Evolutionary conservation across 306 rosid genomes (phyloP).

Genomic region (Fragaria iinumae): DNA sequence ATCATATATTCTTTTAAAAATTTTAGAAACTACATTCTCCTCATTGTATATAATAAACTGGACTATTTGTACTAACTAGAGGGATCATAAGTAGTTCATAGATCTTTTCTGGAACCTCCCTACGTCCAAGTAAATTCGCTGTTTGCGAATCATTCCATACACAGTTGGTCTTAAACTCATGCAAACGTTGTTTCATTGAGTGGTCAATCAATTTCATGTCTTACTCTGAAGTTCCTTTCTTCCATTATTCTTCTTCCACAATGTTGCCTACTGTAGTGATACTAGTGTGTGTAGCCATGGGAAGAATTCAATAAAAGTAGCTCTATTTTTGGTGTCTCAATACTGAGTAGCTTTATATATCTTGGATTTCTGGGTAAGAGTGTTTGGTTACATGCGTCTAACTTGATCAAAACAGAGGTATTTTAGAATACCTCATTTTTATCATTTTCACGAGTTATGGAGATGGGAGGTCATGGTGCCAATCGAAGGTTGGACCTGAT

Average conservation of each 20-base stretch:
- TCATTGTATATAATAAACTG: constrained; percentile 1
- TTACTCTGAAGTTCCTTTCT: background rate
- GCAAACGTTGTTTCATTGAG: background rate
- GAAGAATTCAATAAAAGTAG: background rate
- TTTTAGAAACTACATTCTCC: background rate
- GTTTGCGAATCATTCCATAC: background rate
- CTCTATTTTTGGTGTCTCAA: background rate
- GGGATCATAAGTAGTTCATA: background rate
- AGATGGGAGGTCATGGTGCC: background rate
- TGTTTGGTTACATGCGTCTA: background rate
- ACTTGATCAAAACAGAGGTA: constrained; percentile 1
- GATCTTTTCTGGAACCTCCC: background rate
- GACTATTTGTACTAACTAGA: background rate
- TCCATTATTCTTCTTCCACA: background rate
- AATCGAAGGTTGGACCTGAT: background rate
- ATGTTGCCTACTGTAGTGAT: too few relatives aligned
- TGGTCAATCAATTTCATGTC: background rate
- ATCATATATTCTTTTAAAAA: background rate
- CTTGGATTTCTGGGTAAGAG: background rate
- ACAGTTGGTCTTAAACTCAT: background rate
- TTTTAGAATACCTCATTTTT: background rate
- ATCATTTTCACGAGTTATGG: too few relatives aligned
- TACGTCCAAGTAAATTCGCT: background rate
- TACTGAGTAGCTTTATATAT: background rate
- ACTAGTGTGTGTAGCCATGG: too few relatives aligned